Evolutionary conservation across 352 stramenopile species (phyloP), one percentile per base, ranked within the genome.

Genomic region (Pythium apleroticum): DNA sequence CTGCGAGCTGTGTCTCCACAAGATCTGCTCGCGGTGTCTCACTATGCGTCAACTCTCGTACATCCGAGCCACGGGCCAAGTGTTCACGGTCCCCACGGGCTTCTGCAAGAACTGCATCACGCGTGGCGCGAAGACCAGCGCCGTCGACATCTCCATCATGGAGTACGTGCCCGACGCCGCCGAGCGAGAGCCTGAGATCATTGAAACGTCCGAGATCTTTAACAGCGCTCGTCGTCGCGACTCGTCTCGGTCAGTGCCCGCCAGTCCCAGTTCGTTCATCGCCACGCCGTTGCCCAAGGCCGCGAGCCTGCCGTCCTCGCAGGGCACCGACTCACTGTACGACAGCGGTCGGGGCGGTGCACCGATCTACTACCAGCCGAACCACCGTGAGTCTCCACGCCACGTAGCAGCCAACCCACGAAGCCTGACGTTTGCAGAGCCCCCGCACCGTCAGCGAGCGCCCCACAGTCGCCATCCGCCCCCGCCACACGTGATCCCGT

Each of bases 81-180:
- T 76, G 17, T 50, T 76, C 22, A 57, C 63, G 1, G 46, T 71
- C 12, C 43, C 69, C 12, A 68, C 59, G 2, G 46, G 52, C 9
- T 76, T 79, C 20, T 80, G 73, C 49, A 75, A 77, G 56, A 72
- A 57, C 19, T 80, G 73, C 39, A 60, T 73, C 35, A 52, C 65
- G 4, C 41, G 52, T 8, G 73, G 60, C 46, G 69, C 64, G 31
- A 52, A 60, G 20, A 43, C 43, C 20, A 72, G 60, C 30, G 65
- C 68, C 9, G 20, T 48, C 20, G 65, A 76, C 30, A 54, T 78
- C 48, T 66, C 68, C 11, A 49, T 64, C 39, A 28, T 52, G 49
- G 72, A 63, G 43, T 74, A 57, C 50, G 63, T 58, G 30, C 58
- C 39, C 35, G 66, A 31, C 54, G 70, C n/a, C 48, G 49, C 41